Base-by-base conservation (phyloP, 257 asterid species). In the Fraxinus pennsylvanica region DNA sequence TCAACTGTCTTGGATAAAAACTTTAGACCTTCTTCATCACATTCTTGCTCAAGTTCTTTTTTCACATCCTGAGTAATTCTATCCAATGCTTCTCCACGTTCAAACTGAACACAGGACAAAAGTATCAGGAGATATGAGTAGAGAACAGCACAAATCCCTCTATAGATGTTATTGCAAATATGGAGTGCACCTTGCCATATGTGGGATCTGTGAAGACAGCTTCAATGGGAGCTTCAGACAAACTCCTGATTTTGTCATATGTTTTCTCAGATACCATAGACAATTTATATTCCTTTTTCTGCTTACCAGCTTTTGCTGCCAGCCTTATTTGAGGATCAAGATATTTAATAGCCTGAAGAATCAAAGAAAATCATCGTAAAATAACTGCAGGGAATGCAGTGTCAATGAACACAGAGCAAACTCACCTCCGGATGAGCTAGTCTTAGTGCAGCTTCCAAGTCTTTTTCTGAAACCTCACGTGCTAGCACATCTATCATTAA, bases 401-500 rank as follows among this genome's bases (percentile, higher is more conserved):
- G 65, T 38, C 80, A 76, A 75, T 22, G 69, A 72, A 83, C 33
- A 74, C 61, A 74, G 73, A 69, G 67, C 29, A 79, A 74, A 74
- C 83, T 86, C 89, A 93, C 98, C 90, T 93, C 97, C 27, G 93
- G 98, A 87, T 96, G 99, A 82, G 98, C 99, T 84, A 92, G 74
- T 86, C 97, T 90, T 75, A 96, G 77, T 72, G 97, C 99, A 71
- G 97, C 94, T 90, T 91, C 84, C 78, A 96, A 81, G 88, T 93
- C 99, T 65, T 84, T 92, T 81, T 96, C 99, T 72, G 98, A 87
- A 81, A 93, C 91, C 81, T 88, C 97, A 70, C 96, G 92, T 32
- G 98, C 92, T 81, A 93, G 98, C 75, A 91, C 98, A 77, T 96
- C 99, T 68, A 96, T 96, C 99, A 96, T 96, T 89, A 96, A 81